Evolutionary conservation across 169 alveolate species (phyloP).

Genomic region (Eimeria mitis): DNA sequence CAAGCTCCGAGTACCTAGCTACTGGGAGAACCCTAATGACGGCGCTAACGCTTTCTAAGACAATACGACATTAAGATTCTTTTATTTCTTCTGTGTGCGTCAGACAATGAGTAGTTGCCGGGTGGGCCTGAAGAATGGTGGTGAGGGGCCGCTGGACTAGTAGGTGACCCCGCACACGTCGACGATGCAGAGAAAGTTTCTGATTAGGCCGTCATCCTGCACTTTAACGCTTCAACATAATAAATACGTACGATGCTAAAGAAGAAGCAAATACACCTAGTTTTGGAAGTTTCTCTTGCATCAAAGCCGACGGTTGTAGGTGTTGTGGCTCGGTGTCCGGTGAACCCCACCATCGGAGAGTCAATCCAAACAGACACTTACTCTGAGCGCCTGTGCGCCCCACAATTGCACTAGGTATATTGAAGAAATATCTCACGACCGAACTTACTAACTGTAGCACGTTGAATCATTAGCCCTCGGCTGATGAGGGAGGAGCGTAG

Average conservation of each 20-base stretch:
- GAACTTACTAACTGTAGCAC: neutral
- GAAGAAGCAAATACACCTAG: neutral
- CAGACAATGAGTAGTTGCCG: neutral
- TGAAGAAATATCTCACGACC: neutral
- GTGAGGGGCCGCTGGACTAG: slow-evolving; percentile 72
- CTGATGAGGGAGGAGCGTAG: neutral
- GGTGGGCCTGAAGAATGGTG: slow-evolving; percentile 11
- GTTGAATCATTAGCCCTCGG: neutral
- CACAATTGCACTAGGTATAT: neutral
- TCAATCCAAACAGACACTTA: neutral
- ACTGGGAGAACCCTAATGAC: neutral
- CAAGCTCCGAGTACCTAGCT: neutral
- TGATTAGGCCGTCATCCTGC: neutral
- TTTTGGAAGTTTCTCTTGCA: neutral
- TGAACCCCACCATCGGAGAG: neutral
- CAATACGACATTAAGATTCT: neutral
- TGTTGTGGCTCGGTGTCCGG: slow-evolving; percentile 10
- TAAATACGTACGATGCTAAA: neutral
- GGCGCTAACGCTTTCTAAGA: neutral
- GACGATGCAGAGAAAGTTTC: neutral
- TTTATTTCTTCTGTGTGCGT: neutral
- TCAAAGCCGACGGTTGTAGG: neutral
- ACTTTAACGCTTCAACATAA: neutral
- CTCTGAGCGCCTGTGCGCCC: neutral
- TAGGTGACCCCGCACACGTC: slow-evolving; percentile 33